Base-by-base conservation (phyloP, 192 early-diverging fungal genomes). In the Oehlia diaphana region DNA sequence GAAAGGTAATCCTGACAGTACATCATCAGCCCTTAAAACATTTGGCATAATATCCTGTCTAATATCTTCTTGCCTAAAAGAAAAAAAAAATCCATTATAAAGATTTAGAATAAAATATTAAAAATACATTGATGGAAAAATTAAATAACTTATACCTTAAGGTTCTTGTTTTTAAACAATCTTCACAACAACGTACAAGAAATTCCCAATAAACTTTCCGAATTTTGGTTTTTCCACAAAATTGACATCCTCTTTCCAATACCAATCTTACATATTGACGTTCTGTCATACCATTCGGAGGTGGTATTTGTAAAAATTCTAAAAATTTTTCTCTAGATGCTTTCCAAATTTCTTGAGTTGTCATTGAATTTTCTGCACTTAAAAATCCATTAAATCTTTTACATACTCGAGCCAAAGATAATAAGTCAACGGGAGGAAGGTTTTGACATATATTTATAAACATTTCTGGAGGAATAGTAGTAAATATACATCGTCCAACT, bases 311-410 rank as follows among this genome's bases (percentile, higher is more conserved):
- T 39, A 76, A 49, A 26, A 64, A 76, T 12, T 5, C 8, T n/a
- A 76, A 37, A 42, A 28, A 49, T 26, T 21, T 23, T 16, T 16
- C 9, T 64, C 74, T 62, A 26, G 61, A 64, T 23, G 33, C 33
- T 76, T 39, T 62, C 74, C 74, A 76, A 44, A 76, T 76, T 39
- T 63, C 23, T 76, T 76, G 74, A 35, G 74, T 76, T 12, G 74
- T 76, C 19, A 63, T 64, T 64, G 74, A 76, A 13, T 37, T 2
- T 39, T 62, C 35, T 19, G 28, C 19, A 49, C 74, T 63, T 42
- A 76, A 42, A 16, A 42, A 76, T 23, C 39, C 21, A 64, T 76
- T 64, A 44, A 76, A 76, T 26, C 62, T 21, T 76, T 76, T 76
- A 44, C 74, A 76, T 23, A 64, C 74, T 39, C 37, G 33, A 47